Conservation (phyloP, 352 stramenopile species). For the Phytophthora litchii region DNA sequence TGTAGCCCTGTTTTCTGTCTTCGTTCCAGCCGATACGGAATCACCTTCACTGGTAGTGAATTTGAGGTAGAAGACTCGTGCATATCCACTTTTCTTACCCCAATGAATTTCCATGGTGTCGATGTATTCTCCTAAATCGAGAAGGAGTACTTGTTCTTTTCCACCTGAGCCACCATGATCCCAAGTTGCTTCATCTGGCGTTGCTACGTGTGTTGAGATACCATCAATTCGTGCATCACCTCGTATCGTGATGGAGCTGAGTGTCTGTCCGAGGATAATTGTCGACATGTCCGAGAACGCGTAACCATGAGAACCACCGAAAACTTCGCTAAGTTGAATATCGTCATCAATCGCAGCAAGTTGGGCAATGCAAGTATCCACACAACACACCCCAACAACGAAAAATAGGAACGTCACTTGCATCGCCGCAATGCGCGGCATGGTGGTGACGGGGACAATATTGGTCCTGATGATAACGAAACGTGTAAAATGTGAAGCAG, state of each 20-base stretch:
- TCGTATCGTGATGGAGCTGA: conserved; percentile 28
- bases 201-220: conserved; percentile 12
- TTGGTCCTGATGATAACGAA: too few relatives aligned
- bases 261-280: conserved; percentile 21
- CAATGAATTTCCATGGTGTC: conserved; percentile 34
- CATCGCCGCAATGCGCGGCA: conserved; percentile 10
- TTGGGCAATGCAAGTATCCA: not conserved
- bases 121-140: conserved; percentile 23
- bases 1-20: conserved; percentile 12
- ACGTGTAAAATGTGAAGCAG: too few relatives aligned
- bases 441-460: not conserved
- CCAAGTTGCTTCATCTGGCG: conserved; percentile 12
- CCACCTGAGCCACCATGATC: conserved; percentile 23
- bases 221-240: conserved; percentile 13
- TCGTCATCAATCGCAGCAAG: conserved; percentile 3
- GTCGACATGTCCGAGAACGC: conserved; percentile 30
- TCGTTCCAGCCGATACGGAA: conserved; percentile 14
- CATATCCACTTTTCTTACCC: conserved; percentile 10
- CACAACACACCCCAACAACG: not conserved
- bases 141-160: conserved; percentile 8
- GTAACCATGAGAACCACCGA: conserved; percentile 12
- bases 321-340: conserved; percentile 25
- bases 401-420: conserved; percentile 3
- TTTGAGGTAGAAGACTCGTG: conserved; percentile 27
- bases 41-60: conserved; percentile 22